Conservation (phyloP, 345 rosid species). For the Durio zibethinus region DNA sequence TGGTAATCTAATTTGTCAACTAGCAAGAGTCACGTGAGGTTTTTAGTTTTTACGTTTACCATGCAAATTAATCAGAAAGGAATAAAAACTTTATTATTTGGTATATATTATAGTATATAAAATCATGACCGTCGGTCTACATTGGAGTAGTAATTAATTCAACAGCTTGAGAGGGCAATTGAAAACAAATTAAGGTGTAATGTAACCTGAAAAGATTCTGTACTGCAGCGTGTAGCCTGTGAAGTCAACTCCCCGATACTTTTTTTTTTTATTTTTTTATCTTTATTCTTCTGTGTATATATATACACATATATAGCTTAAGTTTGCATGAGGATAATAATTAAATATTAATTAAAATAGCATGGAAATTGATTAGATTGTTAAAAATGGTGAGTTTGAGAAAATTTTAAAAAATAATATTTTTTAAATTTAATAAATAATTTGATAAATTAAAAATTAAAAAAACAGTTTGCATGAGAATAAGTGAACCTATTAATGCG, state of each 20-base stretch:
- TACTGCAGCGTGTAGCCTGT: conserved; percentile 27
- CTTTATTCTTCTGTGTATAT: neutral
- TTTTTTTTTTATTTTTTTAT: conserved; percentile 2
- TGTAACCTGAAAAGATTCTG: conserved; percentile 22
- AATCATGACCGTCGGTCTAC: too few relatives aligned
- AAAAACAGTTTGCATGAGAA: conserved; percentile 42
- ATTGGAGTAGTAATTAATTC: too few relatives aligned
- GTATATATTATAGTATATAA: neutral
- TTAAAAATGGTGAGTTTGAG: too few relatives aligned
- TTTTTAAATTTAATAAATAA: too few relatives aligned
- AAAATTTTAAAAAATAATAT: too few relatives aligned
- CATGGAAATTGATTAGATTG: too few relatives aligned
- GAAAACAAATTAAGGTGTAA: neutral
- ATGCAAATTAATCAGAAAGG: too few relatives aligned
- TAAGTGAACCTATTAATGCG: conserved; percentile 41
- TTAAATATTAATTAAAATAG: too few relatives aligned
- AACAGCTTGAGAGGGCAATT: too few relatives aligned
- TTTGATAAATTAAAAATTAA: too few relatives aligned
- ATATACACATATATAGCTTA: conserved; percentile 7
- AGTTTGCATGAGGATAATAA: conserved; percentile 42
- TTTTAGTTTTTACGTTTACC: neutral
- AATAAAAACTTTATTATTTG: too few relatives aligned
- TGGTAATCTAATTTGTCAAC: conserved; percentile 1
- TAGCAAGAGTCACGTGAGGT: conserved; percentile 15
- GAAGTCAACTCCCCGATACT: conserved; percentile 31